phyloP scores from a whole-genome alignment of 352 stramenopile genomes.

The Globisporangium cederbergense region DNA sequence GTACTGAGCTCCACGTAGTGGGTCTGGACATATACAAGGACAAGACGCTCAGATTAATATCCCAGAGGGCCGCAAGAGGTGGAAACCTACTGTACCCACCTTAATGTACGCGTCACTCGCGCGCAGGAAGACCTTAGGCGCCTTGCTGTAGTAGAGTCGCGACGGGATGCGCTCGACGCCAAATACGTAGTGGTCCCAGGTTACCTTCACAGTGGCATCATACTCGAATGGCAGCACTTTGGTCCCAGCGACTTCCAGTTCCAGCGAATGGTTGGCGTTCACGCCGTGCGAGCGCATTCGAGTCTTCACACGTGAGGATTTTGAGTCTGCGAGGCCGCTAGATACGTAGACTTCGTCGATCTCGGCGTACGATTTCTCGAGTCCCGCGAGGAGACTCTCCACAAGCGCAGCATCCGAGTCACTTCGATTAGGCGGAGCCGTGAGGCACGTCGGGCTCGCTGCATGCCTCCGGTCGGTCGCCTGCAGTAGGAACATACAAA shows the following conservation, averaged over 20 bases:
- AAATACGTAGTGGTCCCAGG: conserved; percentile 8
- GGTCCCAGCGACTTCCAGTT: conserved; percentile 6
- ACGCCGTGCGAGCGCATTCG: conserved; percentile 17
- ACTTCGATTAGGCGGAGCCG: neutral
- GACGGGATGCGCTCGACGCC: neutral
- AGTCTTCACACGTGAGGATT: conserved; percentile 19
- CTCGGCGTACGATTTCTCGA: conserved; percentile 30
- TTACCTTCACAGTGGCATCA: neutral
- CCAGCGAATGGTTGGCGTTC: neutral
- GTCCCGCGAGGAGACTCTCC: conserved; percentile 27
- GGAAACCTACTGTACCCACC: neutral
- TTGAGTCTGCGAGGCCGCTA: conserved; percentile 19
- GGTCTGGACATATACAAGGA: neutral
- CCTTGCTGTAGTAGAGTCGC: conserved; percentile 14
- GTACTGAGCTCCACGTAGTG: conserved; percentile 32
- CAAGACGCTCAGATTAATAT: neutral
- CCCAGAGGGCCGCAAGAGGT: neutral
- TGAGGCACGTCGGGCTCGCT: neutral
- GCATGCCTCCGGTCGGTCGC: neutral
- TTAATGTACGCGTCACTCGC: conserved; percentile 1
- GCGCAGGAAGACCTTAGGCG: conserved; percentile 8
- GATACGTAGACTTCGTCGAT: conserved; percentile 30
- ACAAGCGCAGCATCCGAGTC: conserved; percentile 28
- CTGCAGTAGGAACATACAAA: neutral
- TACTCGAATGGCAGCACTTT: conserved; percentile 10